A percentile compares a stretch with the other conserved stretches of the same genome.
These are phyloP conservation scores for Pezicula carpinea DNA, from an alignment of 2,329 filamentous ascomycete genomes.

Conservation along the genomic window DNA sequence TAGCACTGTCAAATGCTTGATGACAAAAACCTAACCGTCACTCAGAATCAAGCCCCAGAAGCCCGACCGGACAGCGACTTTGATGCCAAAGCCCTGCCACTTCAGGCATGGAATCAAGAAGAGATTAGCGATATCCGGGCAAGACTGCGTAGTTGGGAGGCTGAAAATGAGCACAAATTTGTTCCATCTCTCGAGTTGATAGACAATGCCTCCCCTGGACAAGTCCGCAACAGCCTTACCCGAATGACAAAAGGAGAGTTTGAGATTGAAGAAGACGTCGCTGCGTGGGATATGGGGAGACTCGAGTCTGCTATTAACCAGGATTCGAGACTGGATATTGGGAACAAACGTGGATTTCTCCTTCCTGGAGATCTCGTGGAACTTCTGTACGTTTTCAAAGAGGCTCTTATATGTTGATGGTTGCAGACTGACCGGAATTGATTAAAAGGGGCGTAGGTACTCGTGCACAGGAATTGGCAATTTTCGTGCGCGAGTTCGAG, in stretches of 20 bases:
- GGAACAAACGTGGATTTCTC: conserved; percentile 23
- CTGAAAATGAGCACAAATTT: conserved; percentile 1
- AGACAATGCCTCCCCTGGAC: conserved; percentile 2
- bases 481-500: conserved; percentile 40
- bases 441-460: conserved; percentile 11
- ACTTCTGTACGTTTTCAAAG: conserved; percentile 17
- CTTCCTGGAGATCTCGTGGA: conserved; percentile 30
- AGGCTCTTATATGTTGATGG: not conserved
- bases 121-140: conserved; percentile 25
- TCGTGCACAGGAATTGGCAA: conserved; percentile 34
- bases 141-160: conserved; percentile 24
- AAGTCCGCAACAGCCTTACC: conserved; percentile 9
- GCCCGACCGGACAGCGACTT: not conserved
- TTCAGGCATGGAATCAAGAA: no score
- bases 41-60: conserved; percentile 3
- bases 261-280: not conserved
- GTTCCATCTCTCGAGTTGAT: not conserved
- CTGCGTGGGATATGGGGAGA: not conserved
- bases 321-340: conserved; percentile 44
- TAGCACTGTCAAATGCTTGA: no score
- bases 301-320: conserved; percentile 23
- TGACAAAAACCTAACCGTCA: no score
- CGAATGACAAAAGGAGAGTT: not conserved
- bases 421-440: conserved; percentile 6
- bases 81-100: no score